These are phyloP conservation scores for Chaetomiaceae sp. DNA, from an alignment of 2,329 filamentous ascomycete genomes.

Conservation along the genomic window DNA sequence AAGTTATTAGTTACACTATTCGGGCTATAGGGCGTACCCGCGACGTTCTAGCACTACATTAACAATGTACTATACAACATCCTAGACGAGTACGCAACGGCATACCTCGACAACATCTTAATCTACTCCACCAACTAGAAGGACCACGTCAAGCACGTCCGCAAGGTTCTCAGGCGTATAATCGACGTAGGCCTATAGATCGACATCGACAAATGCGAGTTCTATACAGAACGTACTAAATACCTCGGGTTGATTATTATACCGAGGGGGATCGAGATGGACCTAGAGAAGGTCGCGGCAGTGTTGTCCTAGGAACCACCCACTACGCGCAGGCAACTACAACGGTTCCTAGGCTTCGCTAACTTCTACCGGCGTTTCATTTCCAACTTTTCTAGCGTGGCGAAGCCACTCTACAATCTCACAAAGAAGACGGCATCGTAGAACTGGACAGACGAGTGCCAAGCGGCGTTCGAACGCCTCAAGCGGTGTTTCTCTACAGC, in stretches of 20 bases:
- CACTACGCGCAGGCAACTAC: neutral
- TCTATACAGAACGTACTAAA: neutral
- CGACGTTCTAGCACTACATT: neutral
- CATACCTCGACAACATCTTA: neutral
- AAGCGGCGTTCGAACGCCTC: neutral
- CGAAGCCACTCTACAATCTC: neutral
- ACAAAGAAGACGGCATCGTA: neutral
- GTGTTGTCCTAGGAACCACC: neutral
- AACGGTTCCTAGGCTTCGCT: no score
- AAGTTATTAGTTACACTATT: no score
- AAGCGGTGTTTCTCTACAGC: neutral
- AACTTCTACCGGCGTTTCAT: slow-evolving; percentile 12
- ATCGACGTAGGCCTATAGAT: no score
- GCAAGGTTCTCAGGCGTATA: neutral
- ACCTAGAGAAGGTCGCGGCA: neutral
- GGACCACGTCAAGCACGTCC: neutral
- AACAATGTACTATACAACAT: neutral
- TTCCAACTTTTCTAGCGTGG: neutral
- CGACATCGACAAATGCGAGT: neutral
- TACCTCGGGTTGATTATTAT: neutral
- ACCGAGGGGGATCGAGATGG: neutral
- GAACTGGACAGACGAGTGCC: neutral
- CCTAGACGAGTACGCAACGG: no score
- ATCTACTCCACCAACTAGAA: neutral
- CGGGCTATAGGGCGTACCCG: neutral